Conservation (phyloP, 345 rosid species). For the Salix exigua region DNA sequence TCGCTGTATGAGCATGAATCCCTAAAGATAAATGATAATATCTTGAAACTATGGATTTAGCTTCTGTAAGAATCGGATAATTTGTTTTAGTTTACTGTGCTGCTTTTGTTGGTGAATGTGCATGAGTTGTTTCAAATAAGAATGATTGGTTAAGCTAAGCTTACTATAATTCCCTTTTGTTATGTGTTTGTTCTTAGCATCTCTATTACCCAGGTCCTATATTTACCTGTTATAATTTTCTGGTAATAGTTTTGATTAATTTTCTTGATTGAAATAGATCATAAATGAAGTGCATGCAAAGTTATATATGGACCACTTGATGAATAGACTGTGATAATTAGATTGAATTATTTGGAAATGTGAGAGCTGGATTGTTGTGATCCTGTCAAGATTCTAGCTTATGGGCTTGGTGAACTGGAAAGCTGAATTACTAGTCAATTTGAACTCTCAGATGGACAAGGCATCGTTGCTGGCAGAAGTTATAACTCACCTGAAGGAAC, state of each 20-base stretch:
- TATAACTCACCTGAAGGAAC: slow-evolving; percentile 44
- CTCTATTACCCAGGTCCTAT: background rate
- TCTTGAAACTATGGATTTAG: background rate
- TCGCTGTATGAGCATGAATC: background rate
- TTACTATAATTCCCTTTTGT: background rate
- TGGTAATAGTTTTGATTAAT: background rate
- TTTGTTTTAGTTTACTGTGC: background rate
- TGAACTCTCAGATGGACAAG: slow-evolving; percentile 56
- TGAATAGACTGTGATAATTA: background rate
- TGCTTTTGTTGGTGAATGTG: background rate
- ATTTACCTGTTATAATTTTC: background rate
- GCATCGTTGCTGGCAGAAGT: slow-evolving; percentile 70
- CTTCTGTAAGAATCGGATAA: background rate
- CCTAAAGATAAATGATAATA: background rate
- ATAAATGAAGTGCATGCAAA: background rate
- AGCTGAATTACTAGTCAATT: background rate
- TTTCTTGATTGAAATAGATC: background rate
- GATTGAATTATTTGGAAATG: background rate
- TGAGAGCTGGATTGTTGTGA: background rate
- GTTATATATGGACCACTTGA: background rate
- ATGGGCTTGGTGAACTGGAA: background rate
- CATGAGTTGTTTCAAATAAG: background rate
- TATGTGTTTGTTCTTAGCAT: background rate
- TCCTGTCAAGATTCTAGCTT: background rate
- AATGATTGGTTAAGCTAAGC: background rate